Evolutionary conservation across 2,329 filamentous ascomycete genomes (phyloP), one percentile per base, ranked within the genome.

Genomic region (Fonsecaea pedrosoi): DNA sequence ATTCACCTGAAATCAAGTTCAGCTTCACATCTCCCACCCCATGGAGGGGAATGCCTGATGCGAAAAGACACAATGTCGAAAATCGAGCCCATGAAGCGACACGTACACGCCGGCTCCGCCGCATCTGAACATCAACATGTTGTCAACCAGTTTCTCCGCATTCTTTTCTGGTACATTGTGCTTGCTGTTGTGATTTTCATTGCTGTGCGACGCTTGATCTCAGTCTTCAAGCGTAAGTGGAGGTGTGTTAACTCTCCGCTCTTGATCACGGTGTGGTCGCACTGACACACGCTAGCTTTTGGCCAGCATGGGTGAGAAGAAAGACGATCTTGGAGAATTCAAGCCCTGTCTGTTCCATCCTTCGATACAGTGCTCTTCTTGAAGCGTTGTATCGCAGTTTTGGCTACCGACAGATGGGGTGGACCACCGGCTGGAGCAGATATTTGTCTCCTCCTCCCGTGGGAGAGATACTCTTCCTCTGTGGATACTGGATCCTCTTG

Each of bases 401-500:
- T 40, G 8, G 38, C 38, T 40, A 40, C 38, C 38, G 38, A 40
- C 38, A 40, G 38, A 40, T 40, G 9, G 38, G 38, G 54, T 56
- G 25, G 54, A 35, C 21, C 54, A 34, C 8, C 32, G 25, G 54
- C 54, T 56, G 54, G 54, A 8, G 25, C 54, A 56, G 34, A 53
- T 62, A 62, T 54, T 60, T 62, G 45, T 62, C 58, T 34, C 64
- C 57, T 30, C 63, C 63, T 34, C 48, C 63, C 13, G 38, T 60
- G 15, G 64, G 64, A 30, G 53, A 62, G 35, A 57, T 25, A 38
- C 59, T 66, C 9, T 21, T 66, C 13, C 50, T 66, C 21, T 53
- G 56, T 25, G 54, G 38, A 32, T 66, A 62, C 34, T 66, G 64
- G 64, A 55, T 54, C 9, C 48, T 65, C 45, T 50, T 66, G 21